Conservation (phyloP, 352 stramenopile genomes). For the Phytophthora constricta region DNA sequence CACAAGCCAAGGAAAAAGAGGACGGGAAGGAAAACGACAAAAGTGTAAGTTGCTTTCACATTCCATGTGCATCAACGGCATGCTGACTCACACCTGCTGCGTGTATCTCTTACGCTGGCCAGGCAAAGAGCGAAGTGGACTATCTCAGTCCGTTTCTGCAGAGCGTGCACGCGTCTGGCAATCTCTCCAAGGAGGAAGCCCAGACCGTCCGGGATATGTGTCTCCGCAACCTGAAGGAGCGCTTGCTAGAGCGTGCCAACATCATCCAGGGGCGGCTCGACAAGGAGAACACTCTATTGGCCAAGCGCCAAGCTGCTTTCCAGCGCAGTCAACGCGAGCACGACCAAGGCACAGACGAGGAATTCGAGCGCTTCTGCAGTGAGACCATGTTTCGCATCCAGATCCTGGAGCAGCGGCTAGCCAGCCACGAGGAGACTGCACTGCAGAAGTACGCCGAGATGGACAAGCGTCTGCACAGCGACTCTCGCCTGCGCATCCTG, state of each 20-base stretch:
- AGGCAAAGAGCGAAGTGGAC: slow-evolving; percentile 86
- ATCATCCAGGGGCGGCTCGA: slow-evolving; percentile 95
- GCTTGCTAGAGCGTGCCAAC: slow-evolving; percentile 92
- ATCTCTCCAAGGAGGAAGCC: slow-evolving; percentile 87
- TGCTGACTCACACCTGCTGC: too few species aligned
- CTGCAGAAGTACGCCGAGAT: slow-evolving; percentile 95
- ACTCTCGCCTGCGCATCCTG: slow-evolving; percentile 81
- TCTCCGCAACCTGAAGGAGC: slow-evolving; percentile 93
- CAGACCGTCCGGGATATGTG: slow-evolving; percentile 89
- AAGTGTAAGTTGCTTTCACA: slow-evolving; percentile 50
- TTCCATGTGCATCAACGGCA: too few species aligned
- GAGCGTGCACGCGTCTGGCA: slow-evolving; percentile 59
- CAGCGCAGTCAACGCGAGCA: slow-evolving; percentile 92
- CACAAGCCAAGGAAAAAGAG: slow-evolving; percentile 64
- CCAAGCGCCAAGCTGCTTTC: slow-evolving; percentile 93
- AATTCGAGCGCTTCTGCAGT: slow-evolving; percentile 94
- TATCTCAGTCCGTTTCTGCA: slow-evolving; percentile 95
- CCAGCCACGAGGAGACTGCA: slow-evolving; percentile 92
- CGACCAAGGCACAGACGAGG: slow-evolving; percentile 91
- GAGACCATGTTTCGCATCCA: slow-evolving; percentile 97
- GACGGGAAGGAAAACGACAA: slow-evolving; percentile 72
- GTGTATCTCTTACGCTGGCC: neutral
- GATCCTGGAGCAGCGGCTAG: slow-evolving; percentile 94
- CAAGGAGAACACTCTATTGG: slow-evolving; percentile 91
- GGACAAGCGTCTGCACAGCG: slow-evolving; percentile 90